Percentiles rank a stretch among this genome's conserved stretches.
Evolutionary conservation across 2,329 filamentous ascomycete species (phyloP).

Genomic region (Alternaria hordeiaustralica): DNA sequence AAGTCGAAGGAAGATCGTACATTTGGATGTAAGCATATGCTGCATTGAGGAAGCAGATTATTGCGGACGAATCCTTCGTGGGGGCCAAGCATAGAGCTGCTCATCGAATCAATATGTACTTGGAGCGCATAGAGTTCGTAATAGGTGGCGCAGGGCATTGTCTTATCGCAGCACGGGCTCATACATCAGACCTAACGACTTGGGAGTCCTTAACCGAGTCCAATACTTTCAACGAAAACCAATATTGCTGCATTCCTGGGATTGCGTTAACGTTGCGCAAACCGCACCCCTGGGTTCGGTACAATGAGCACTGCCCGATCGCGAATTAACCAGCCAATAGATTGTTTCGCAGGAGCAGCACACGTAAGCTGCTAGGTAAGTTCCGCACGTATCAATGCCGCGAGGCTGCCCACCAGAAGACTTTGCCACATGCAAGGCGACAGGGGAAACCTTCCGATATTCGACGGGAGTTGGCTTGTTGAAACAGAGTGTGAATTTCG

Average conservation of each 20-base stretch:
- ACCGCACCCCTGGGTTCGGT: not conserved
- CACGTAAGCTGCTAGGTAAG: not conserved
- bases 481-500: no score
- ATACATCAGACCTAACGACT: not conserved
- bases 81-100: not conserved
- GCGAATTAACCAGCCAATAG: not conserved
- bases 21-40: rapidly evolving
- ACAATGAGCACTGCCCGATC: not conserved
- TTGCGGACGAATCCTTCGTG: not conserved
- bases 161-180: not conserved
- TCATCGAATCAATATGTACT: not conserved
- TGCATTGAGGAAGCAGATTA: not conserved
- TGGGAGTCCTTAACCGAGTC: not conserved
- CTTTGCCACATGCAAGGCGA: not conserved
- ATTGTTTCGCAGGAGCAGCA: not conserved
- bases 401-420: not conserved
- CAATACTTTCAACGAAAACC: no score
- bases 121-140: rapidly evolving
- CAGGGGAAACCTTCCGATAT: not conserved
- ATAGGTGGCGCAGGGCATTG: not conserved
- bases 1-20: rapidly evolving
- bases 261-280: not conserved
- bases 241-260: rapidly evolving
- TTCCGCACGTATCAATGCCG: not conserved
- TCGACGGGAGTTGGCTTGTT: no score